Conservation (phyloP, 2,329 filamentous ascomycete genomes). For the Fonsecaea pugnacius region DNA sequence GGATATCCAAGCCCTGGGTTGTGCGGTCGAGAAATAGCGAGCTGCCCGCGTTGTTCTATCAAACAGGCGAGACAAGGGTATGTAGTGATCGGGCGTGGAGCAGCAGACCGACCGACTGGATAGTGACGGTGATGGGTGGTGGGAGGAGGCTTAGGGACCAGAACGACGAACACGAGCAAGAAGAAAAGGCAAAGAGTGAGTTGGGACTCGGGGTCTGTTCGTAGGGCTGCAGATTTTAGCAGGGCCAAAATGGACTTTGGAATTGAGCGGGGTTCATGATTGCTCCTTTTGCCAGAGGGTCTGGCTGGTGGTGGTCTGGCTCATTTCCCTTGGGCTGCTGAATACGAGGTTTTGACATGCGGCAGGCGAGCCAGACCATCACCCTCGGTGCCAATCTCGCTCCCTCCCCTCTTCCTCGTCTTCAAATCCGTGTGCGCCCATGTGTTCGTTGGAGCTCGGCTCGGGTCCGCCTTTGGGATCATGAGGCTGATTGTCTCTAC, state of each 20-base stretch:
- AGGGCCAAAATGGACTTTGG: background rate
- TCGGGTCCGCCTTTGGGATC: slow-evolving; percentile 7
- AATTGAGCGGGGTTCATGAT: slow-evolving; percentile 8
- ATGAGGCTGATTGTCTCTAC: slow-evolving; percentile 3
- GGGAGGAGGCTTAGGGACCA: background rate
- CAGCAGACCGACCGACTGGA: background rate
- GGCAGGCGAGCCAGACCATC: slow-evolving; percentile 1
- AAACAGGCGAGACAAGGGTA: slow-evolving; percentile 5
- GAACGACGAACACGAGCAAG: slow-evolving; percentile 6
- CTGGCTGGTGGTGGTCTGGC: background rate
- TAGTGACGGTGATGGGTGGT: background rate
- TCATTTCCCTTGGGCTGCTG: background rate
- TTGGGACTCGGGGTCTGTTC: background rate
- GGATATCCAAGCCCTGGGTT: background rate
- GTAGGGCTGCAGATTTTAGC: slow-evolving; percentile 14
- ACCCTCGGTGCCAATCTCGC: background rate
- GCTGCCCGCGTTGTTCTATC: background rate
- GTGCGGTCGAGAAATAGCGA: background rate
- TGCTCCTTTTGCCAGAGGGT: background rate
- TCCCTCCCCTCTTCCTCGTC: background rate
- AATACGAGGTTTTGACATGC: slow-evolving; percentile 1
- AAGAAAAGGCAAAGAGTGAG: background rate
- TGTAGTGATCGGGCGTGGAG: background rate
- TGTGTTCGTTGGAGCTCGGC: background rate
- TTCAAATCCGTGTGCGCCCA: background rate